These are phyloP conservation scores for Plasmodiophora brassicae DNA, from an alignment of 208 protist species.

Conservation along the genomic window DNA sequence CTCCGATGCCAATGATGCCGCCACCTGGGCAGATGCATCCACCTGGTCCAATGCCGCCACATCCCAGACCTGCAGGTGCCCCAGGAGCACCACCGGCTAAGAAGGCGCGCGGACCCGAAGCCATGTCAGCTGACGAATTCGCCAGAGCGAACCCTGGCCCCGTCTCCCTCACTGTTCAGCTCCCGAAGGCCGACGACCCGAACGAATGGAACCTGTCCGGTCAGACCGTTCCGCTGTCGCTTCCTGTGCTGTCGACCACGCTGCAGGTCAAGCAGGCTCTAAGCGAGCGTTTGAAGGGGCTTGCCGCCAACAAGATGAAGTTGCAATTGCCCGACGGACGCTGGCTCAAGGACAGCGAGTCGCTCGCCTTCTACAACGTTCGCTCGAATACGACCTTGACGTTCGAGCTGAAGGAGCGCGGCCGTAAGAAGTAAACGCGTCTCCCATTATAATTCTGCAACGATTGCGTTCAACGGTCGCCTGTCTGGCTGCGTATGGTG, in stretches of 20 bases:
- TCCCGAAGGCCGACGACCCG: not conserved
- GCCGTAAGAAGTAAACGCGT: conserved; percentile 30
- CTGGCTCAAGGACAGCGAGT: conserved; percentile 15
- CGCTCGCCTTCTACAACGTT: not conserved
- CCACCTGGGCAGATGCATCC: not conserved
- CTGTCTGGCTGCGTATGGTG: no score
- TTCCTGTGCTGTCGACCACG: not conserved
- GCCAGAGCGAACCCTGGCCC: not conserved
- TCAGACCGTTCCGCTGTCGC: not conserved
- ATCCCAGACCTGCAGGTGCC: no score
- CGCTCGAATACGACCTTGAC: not conserved
- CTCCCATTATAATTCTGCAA: no score
- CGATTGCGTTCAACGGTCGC: no score
- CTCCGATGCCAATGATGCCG: not conserved
- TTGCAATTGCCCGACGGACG: not conserved
- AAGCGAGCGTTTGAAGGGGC: not conserved
- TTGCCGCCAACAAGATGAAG: not conserved
- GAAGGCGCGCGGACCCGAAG: not conserved
- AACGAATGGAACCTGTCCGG: not conserved
- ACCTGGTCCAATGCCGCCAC: not conserved
- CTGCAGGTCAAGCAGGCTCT: not conserved
- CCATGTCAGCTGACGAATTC: not conserved
- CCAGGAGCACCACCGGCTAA: not conserved
- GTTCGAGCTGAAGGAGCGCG: conserved; percentile 16
- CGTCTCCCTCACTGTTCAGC: not conserved